Base-by-base conservation (phyloP, 805 yeast genomes). In the Saturnispora gosingensis region DNA sequence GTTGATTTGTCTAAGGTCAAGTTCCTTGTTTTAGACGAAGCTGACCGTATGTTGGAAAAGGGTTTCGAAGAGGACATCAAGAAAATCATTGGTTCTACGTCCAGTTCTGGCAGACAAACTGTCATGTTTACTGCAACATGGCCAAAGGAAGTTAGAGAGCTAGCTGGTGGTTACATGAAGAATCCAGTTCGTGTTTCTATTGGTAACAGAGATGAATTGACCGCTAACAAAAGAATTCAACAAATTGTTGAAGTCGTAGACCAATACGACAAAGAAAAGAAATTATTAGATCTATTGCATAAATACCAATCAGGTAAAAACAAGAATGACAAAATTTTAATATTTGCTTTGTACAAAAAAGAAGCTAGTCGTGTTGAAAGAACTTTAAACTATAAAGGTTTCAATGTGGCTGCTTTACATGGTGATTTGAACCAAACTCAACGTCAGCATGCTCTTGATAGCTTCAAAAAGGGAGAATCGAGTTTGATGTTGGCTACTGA, bases 51-150 rank as follows among this genome's bases (percentile, higher is more conserved):
- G 98, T 78, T 93, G 54, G 99, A 93, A 68, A 93, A 87, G 69
- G 99, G 99, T 36, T 93, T 93, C 63, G 98, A 95, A 71, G 95
- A 91, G 66, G 99, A 91, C 69, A 91, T 93, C 64, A 88, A 86
- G 66, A 74, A 77, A 56, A 88, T 93, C 58, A 81, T 93, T 64
- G 78, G 51, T 13, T 48, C 83, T 45, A 72, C 74, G 52, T 76
- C 88, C 32, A 55, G 63, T 69, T 32, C 68, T 25, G 61, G 75
- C 28, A 76, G 98, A 72, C 98, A 91, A 70, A 93, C 99, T 0
- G 75, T 93, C 57, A 93, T 93, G 98, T 93, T 93, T 71, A 91
- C 99, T 9, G 99, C 99, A n/a, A 93, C 99, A 1, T 93, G 99
- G 99, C 99, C 99, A n/a, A 87, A 86, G 61, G 96, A 91, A 71